These are phyloP conservation scores for Solanum chilense DNA, from an alignment of 257 asterid species.

Conservation along the genomic window DNA sequence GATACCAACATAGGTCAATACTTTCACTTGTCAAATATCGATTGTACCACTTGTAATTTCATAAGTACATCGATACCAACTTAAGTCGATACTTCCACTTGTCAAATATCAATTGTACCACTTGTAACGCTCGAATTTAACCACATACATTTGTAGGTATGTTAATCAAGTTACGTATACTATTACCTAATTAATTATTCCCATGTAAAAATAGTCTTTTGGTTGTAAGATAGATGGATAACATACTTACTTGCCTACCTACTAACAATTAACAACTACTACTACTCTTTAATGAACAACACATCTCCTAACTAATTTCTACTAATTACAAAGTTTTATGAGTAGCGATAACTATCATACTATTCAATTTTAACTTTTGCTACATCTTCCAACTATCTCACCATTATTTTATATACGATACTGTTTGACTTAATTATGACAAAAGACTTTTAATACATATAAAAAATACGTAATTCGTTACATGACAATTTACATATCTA, in stretches of 20 bases:
- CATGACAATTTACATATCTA: neutral
- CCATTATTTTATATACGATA: neutral
- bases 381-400: neutral
- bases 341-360: neutral
- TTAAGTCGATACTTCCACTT: neutral
- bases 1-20: no score
- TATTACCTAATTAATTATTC: no score
- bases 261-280: neutral
- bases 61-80: neutral
- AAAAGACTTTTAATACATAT: no score
- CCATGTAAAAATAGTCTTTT: no score
- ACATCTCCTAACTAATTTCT: neutral
- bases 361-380: neutral
- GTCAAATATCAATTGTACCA: neutral
- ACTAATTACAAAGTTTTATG: neutral
- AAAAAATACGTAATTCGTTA: no score
- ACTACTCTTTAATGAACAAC: neutral
- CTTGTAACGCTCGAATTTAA: neutral
- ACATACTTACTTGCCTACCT: neutral
- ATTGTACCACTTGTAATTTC: no score
- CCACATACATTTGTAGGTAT: no score
- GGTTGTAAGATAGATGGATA: neutral
- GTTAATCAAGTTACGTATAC: neutral
- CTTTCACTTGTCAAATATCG: no score
- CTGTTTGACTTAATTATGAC: no score